Conservation (phyloP, 805 yeast genomes). For the Suhomyces prunicola region DNA sequence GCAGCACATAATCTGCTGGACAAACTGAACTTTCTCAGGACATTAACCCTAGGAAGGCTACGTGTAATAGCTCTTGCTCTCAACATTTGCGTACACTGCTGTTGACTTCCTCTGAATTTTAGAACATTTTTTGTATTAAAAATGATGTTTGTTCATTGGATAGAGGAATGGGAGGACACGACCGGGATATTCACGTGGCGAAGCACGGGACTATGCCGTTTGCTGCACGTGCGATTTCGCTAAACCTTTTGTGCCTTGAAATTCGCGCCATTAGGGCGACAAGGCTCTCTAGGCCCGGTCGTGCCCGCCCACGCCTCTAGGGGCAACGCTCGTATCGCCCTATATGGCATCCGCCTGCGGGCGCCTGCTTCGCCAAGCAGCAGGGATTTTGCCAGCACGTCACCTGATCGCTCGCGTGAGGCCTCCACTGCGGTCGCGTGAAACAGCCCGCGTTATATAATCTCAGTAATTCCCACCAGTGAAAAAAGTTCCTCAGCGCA, state of each 20-base stretch:
- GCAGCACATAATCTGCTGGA: slow-evolving; percentile 18
- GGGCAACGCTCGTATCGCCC: background rate
- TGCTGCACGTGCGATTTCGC: too few relatives aligned
- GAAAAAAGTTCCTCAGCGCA: slow-evolving; percentile 2
- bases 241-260: too few relatives aligned
- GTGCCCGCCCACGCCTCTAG: background rate
- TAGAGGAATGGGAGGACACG: background rate
- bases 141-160: slow-evolving; percentile 15
- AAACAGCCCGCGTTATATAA: background rate
- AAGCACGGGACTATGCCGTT: too few relatives aligned
- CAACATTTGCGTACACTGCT: slow-evolving; percentile 17
- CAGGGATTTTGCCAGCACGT: background rate
- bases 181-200: background rate
- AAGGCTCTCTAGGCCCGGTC: background rate
- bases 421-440: background rate
- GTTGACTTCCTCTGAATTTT: background rate
- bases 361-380: background rate
- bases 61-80: slow-evolving; percentile 16
- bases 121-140: slow-evolving; percentile 5
- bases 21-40: slow-evolving; percentile 2
- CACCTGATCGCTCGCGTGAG: slow-evolving; percentile 1
- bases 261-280: too few relatives aligned
- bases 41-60: background rate
- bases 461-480: background rate
- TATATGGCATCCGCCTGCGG: background rate